Evolutionary conservation across 805 yeast genomes (phyloP).

Genomic region (Saccharomycopsis olivae): DNA sequence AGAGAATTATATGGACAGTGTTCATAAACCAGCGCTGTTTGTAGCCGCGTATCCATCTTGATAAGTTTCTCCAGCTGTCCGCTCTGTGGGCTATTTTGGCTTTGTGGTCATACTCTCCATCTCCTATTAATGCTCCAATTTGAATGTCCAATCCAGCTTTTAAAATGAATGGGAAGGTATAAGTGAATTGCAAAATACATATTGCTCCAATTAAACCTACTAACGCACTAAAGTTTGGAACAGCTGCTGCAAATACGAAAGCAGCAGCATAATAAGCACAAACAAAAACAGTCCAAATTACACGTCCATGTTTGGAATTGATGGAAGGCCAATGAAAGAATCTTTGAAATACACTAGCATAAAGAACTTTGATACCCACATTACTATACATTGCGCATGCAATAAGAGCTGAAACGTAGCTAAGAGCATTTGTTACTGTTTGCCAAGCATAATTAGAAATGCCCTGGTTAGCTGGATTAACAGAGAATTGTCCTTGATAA

Average conservation of each 20-base stretch:
- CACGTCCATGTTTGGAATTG: conserved; percentile 26
- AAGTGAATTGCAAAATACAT: conserved; percentile 36
- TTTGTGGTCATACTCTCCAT: conserved; percentile 16
- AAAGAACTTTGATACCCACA: conserved; percentile 35
- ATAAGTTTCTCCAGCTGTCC: conserved; percentile 14
- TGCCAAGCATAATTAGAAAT: conserved; percentile 28
- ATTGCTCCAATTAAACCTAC: conserved; percentile 33
- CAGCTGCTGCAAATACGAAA: conserved; percentile 33
- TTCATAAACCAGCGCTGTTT: conserved; percentile 18
- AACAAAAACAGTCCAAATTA: conserved; percentile 29
- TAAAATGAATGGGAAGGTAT: conserved; percentile 32
- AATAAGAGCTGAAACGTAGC: conserved; percentile 30
- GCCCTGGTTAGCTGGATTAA: conserved; percentile 36
- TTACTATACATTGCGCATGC: conserved; percentile 38
- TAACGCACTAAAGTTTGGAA: conserved; percentile 32
- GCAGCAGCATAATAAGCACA: conserved; percentile 35
- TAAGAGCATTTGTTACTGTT: conserved; percentile 28
- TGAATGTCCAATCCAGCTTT: conserved; percentile 20
- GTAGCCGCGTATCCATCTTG: conserved; percentile 21
- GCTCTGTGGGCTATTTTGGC: conserved; percentile 12
- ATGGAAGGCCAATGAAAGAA: conserved; percentile 26
- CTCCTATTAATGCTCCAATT: conserved; percentile 19
- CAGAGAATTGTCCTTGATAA: conserved; percentile 35
- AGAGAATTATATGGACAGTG: conserved; percentile 20
- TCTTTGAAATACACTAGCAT: conserved; percentile 29